Evolutionary conservation across 2,329 filamentous ascomycete species (phyloP).

Genomic region (Ceratocystis variospora): DNA sequence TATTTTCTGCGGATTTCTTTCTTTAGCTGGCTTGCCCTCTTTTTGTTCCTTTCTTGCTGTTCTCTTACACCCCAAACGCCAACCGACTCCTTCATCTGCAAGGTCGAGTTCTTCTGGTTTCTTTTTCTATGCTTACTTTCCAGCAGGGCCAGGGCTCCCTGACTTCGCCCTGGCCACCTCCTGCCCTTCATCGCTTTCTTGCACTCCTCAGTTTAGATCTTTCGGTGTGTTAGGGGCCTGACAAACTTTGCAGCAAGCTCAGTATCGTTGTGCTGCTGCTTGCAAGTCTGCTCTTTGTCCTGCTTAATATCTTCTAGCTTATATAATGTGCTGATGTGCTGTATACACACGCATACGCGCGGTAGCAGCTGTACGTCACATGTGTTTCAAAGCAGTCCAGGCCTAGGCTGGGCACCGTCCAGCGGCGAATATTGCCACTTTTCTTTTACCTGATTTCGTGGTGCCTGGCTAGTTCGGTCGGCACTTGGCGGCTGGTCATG

Average conservation of each 20-base stretch:
- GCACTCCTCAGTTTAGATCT: too few relatives aligned
- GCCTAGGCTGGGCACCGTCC: not conserved
- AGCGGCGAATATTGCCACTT: not conserved
- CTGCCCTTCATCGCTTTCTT: not conserved
- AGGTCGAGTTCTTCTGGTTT: not conserved
- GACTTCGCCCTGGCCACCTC: not conserved
- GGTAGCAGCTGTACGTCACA: slow-evolving; percentile 2
- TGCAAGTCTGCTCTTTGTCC: too few relatives aligned
- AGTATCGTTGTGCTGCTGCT: too few relatives aligned
- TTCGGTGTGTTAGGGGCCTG: too few relatives aligned
- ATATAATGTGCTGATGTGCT: not conserved
- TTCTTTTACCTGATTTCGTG: not conserved
- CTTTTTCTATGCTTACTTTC: not conserved
- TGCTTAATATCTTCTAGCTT: too few relatives aligned
- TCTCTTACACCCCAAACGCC: slow-evolving; percentile 3
- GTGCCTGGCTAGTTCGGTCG: not conserved
- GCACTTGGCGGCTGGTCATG: not conserved
- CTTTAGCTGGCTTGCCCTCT: not conserved
- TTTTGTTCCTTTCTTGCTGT: not conserved
- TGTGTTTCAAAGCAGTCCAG: not conserved
- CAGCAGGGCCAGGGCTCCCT: not conserved
- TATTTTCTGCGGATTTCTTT: not conserved
- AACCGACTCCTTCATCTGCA: slow-evolving; percentile 6
- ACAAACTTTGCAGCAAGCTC: too few relatives aligned
- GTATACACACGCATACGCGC: not conserved